Base-by-base conservation (phyloP, 768 basidiomycete genomes). In the Leccinum variicolor region DNA sequence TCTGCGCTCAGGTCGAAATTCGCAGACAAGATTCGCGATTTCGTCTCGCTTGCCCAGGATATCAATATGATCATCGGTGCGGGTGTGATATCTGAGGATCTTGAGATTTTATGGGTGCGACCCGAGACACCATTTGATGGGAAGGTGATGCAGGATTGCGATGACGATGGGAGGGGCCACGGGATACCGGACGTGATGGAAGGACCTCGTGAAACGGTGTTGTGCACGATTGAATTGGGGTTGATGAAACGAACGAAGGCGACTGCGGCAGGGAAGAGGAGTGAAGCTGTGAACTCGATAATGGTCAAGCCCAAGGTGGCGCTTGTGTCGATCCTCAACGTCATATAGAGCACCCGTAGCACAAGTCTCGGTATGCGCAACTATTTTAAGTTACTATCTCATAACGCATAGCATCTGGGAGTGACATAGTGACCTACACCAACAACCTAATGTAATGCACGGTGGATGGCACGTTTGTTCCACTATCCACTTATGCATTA, bases 41-140 rank as follows among this genome's bases (percentile, higher is more conserved):
- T 85, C 41, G 75, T 81, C 39, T 72, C 73, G 47, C 68, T 75
- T 19, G 79, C 82, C 11, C 72, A 77, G 36, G 73, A 72, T 11
- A 64, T 85, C 34, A 83, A 82, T 45, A 67, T 62, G 50, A 57
- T 64, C 1, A 58, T 68, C 3, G 59, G 64, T 1, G 61, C 62
- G 21, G 70, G 62, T n/a, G 55, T 65, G 11, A 52, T 69, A 3
- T 69, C 64, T 8, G 67, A 66, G 11, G 64, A 70, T 46, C 62
- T 71, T 14, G 64, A 70, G 15, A 60, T 71, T 14, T 26, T 47
- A 25, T 9, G 53, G 31, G 48, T 58, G 4, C 50, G 54, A 43
- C 64, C 67, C 7, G 63, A 50, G 3, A 19, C 36, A 5, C 14
- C 3, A 10, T 67, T 65, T 21, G 59, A 69, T 21, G 36, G 33